Conservation (phyloP, 257 asterid species). For the Fraxinus anomala region DNA sequence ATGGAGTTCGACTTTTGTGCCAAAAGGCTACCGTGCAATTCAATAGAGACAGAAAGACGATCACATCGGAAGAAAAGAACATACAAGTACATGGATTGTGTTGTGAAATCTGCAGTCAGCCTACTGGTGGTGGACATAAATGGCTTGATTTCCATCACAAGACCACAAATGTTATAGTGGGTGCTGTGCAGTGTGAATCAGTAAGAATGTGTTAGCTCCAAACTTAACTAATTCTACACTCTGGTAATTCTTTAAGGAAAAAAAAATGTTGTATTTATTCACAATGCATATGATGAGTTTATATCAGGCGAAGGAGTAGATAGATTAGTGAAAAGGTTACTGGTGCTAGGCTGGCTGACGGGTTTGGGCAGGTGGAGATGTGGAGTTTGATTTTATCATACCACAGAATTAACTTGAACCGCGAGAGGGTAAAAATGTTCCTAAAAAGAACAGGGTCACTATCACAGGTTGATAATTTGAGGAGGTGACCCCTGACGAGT, state of each 20-base stretch:
- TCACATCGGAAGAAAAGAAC: neutral
- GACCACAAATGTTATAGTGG: neutral
- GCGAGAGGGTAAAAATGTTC: neutral
- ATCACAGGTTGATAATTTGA: neutral
- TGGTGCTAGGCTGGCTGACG: neutral
- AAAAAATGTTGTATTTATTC: no score
- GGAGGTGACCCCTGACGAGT: neutral
- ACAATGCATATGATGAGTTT: neutral
- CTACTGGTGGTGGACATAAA: neutral
- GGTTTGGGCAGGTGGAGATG: neutral
- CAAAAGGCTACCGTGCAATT: neutral
- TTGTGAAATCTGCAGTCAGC: neutral
- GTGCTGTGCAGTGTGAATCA: neutral
- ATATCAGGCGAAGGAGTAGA: no score
- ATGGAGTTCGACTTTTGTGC: neutral
- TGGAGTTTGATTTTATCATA: neutral
- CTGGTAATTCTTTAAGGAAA: no score
- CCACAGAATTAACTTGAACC: neutral
- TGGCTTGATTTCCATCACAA: neutral
- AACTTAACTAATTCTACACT: neutral
- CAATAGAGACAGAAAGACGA: neutral
- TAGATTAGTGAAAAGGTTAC: neutral
- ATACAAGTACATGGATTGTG: neutral
- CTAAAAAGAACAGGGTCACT: neutral
- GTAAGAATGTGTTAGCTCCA: neutral